phyloP scores from a whole-genome alignment of 1,139 yeast genomes.

The Suhomyces guaymorum region DNA sequence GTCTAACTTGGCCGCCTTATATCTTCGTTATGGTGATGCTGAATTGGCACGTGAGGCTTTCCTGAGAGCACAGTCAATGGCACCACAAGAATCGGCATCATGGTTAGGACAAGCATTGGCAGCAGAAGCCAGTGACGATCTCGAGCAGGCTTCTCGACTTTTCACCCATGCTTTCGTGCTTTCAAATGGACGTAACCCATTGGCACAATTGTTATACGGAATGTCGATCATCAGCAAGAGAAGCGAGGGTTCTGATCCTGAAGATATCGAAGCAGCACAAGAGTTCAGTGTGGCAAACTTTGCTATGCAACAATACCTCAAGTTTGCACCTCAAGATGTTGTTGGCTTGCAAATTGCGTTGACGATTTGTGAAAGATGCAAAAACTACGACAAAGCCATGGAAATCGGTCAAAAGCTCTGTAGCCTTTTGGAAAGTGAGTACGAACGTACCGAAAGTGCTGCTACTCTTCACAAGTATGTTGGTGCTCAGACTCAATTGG shows the following conservation, averaged over 20 bases:
- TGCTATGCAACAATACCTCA: slow-evolving; percentile 73
- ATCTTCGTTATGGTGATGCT: slow-evolving; percentile 65
- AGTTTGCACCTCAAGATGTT: slow-evolving; percentile 62
- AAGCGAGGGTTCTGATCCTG: slow-evolving; percentile 44
- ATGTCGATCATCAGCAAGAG: slow-evolving; percentile 52
- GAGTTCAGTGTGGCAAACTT: slow-evolving; percentile 66
- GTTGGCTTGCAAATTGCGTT: slow-evolving; percentile 63
- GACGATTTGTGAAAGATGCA: slow-evolving; percentile 69
- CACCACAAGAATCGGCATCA: slow-evolving; percentile 74
- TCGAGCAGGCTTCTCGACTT: slow-evolving; percentile 50
- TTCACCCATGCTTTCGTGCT: slow-evolving; percentile 78
- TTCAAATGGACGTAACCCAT: slow-evolving; percentile 72
- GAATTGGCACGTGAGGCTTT: slow-evolving; percentile 76
- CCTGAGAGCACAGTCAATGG: slow-evolving; percentile 72
- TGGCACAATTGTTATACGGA: slow-evolving; percentile 74
- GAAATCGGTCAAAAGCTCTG: slow-evolving; percentile 50
- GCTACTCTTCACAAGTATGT: slow-evolving; percentile 52
- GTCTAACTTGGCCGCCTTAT: slow-evolving; percentile 81
- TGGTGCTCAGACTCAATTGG: slow-evolving; percentile 62
- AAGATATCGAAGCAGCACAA: slow-evolving; percentile 60
- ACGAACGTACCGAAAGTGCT: slow-evolving; percentile 58
- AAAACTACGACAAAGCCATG: slow-evolving; percentile 57
- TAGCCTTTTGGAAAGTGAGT: slow-evolving; percentile 52
- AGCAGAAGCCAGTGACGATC: slow-evolving; percentile 59
- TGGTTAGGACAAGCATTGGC: slow-evolving; percentile 89